These are phyloP conservation scores for Neoarthrinium moseri DNA, from an alignment of 2,329 filamentous ascomycete genomes.

Conservation along the genomic window DNA sequence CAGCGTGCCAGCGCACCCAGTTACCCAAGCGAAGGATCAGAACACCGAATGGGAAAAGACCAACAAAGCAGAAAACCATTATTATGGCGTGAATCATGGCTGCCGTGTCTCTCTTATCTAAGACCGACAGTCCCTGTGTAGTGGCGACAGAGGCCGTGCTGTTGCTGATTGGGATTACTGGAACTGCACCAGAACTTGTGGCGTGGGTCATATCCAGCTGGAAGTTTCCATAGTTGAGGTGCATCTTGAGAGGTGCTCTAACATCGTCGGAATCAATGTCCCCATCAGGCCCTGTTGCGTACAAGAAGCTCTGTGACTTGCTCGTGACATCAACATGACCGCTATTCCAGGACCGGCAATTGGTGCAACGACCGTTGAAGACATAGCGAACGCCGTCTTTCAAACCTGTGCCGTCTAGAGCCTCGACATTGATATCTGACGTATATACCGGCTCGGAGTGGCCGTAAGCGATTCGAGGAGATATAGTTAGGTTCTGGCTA, in stretches of 20 bases:
- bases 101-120: slow-evolving; percentile 34
- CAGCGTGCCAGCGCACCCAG: slow-evolving; percentile 53
- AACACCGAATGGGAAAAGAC: slow-evolving; percentile 55
- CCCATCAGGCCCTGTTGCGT: slow-evolving; percentile 51
- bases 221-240: slow-evolving; percentile 54
- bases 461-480: slow-evolving; percentile 48
- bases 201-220: slow-evolving; percentile 54
- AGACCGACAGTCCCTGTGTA: slow-evolving; percentile 21
- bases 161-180: slow-evolving; percentile 34
- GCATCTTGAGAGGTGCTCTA: slow-evolving; percentile 47
- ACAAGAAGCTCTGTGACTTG: slow-evolving; percentile 49
- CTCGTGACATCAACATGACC: slow-evolving; percentile 51
- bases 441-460: slow-evolving; percentile 52
- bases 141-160: slow-evolving; percentile 27
- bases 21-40: slow-evolving; percentile 50
- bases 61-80: slow-evolving; percentile 56
- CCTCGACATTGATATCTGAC: slow-evolving; percentile 39
- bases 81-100: slow-evolving; percentile 44
- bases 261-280: slow-evolving; percentile 39
- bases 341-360: slow-evolving; percentile 51
- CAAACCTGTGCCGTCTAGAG: slow-evolving; percentile 48
- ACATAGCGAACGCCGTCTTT: slow-evolving; percentile 41
- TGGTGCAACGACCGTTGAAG: slow-evolving; percentile 51
- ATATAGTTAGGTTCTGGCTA: slow-evolving; percentile 52
- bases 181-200: slow-evolving; percentile 40